Evolutionary conservation across 2,329 filamentous ascomycete genomes (phyloP), one percentile per base, ranked within the genome.

Genomic region (Trichoderma sp.): DNA sequence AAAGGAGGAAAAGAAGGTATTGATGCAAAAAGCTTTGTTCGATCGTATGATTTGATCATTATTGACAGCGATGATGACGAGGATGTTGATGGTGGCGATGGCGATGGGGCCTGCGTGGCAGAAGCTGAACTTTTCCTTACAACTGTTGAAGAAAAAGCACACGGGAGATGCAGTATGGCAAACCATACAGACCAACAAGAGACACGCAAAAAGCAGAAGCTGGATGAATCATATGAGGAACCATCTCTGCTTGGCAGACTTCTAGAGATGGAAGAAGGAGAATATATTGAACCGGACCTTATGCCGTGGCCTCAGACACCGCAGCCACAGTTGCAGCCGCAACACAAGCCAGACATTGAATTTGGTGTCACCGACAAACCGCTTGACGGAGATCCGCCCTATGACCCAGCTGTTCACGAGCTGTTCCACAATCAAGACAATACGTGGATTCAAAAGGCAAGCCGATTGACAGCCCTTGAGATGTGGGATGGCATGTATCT

Each of bases 391-490:
- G 49, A 66, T 19, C 65, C 72, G 21, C 63, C 62, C 0, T 76
- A 76, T 57, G 69, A 72, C 31, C 64, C 59, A 4, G 35, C 16
- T 2, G 74, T 77, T 21, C 49, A 72, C 19, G 27, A 64, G 2
- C 49, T 78, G 6, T 76, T 77, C 52, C 43, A 31, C n/a, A 58
- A 57, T 16, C 70, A 52, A 6, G 59, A 57, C 8, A 75, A 76
- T 56, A 68, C 71, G 0, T 74, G 73, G 72, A 55, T 77, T 35
- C 74, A 72, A 13, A 56, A 67, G 21, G 10, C 19, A n/a, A 21
- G n/a, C 7, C 73, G 74, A 19, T 72, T 35, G 8, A 75, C 71
- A 11, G 75, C 76, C 14, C 66, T 79, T 11, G 75, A 77, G 14
- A 72, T 75, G 70, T 79, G 76, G 74, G 68, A 74, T 59, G 14